These are phyloP conservation scores for Vanrija pseudolonga DNA, from an alignment of 1,284 basidiomycete species.

Conservation along the genomic window DNA sequence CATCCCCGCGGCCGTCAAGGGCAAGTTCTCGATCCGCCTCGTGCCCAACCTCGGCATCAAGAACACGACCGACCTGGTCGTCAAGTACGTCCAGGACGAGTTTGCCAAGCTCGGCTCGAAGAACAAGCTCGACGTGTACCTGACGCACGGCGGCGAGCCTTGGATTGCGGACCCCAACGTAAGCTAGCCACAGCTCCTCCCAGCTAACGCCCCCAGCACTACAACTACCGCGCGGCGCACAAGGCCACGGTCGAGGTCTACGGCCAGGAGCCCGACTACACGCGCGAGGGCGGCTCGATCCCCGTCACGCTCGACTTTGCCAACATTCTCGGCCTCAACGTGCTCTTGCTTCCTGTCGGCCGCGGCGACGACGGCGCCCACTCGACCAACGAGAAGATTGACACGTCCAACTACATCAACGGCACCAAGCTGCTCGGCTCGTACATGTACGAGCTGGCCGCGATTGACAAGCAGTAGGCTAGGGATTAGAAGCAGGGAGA, in stretches of 20 bases:
- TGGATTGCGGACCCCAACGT: conserved; percentile 61
- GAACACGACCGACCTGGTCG: conserved; percentile 66
- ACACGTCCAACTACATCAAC: conserved; percentile 86
- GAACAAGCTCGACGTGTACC: conserved; percentile 67
- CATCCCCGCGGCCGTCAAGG: conserved; percentile 83
- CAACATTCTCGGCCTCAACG: conserved; percentile 67
- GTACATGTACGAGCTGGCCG: conserved; percentile 76
- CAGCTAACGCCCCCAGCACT: conserved; percentile 57
- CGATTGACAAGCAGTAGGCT: conserved; percentile 17
- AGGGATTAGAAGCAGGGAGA: conserved; percentile 3
- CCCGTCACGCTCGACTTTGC: conserved; percentile 95
- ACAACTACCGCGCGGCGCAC: conserved; percentile 91
- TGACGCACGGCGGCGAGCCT: conserved; percentile 78
- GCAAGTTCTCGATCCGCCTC: conserved; percentile 86
- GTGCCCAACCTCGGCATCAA: conserved; percentile 79
- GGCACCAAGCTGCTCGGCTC: conserved; percentile 71
- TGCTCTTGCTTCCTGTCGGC: conserved; percentile 86
- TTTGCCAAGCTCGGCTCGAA: conserved; percentile 80
- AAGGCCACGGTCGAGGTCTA: conserved; percentile 71
- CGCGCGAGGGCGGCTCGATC: conserved; percentile 89
- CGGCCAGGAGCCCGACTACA: conserved; percentile 77
- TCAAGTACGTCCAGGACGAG: conserved; percentile 67
- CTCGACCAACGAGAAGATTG: conserved; percentile 89
- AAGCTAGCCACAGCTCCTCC: neutral
- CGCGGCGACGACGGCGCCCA: conserved; percentile 86